These are phyloP conservation scores for Populus hybrid DNA, from an alignment of 441 rosid genomes.

Conservation along the genomic window DNA sequence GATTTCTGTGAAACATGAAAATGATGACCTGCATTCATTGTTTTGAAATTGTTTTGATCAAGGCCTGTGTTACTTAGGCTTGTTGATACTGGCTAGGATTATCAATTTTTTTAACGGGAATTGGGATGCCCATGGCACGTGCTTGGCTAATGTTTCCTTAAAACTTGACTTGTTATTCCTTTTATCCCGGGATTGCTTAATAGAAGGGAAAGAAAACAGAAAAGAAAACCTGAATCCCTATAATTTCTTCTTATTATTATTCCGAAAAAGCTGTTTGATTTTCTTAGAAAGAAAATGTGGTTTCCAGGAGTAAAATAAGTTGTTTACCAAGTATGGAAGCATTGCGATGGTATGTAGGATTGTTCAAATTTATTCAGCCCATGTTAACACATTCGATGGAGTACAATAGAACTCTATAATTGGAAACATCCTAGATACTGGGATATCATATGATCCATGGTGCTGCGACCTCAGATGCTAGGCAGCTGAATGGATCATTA, in stretches of 20 bases:
- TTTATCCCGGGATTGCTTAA: neutral
- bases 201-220: neutral
- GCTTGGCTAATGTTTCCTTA: no score
- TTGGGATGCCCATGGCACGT: neutral
- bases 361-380: neutral
- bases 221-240: neutral
- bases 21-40: neutral
- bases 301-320: neutral
- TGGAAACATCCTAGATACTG: neutral
- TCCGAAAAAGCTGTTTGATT: neutral
- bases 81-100: neutral
- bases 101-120: neutral
- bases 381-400: neutral
- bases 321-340: neutral
- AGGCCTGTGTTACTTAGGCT: neutral
- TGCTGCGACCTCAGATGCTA: neutral
- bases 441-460: neutral
- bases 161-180: neutral
- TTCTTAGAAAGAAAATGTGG: neutral
- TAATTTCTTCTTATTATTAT: neutral
- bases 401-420: neutral
- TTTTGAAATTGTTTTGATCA: neutral
- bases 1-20: neutral
- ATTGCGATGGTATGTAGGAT: neutral
- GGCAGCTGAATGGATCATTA: neutral